Conservation (phyloP, 2,329 filamentous ascomycete species). For the Botrytis fabae region DNA sequence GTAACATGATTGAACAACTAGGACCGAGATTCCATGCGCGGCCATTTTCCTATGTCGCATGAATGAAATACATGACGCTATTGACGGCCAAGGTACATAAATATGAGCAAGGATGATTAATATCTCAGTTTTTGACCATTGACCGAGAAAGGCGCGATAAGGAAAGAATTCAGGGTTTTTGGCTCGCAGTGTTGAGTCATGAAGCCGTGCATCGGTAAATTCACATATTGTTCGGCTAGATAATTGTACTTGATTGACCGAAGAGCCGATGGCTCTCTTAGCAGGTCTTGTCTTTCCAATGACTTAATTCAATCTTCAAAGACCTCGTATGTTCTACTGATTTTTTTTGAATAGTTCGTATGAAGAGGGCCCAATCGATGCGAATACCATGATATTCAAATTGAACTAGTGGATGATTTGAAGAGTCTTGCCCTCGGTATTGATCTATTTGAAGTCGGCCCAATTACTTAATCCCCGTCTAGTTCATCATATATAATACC, state of each 20-base stretch:
- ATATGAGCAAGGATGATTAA: conserved; percentile 11
- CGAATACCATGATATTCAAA: conserved; percentile 12
- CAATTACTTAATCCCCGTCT: conserved; percentile 18
- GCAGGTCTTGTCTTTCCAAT: conserved; percentile 11
- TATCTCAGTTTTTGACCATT: background rate
- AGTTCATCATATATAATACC: conserved; percentile 5
- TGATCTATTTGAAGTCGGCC: conserved; percentile 4
- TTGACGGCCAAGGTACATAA: conserved; percentile 7
- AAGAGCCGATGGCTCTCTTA: conserved; percentile 13
- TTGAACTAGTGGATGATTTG: background rate
- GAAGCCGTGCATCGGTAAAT: background rate
- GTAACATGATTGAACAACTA: background rate
- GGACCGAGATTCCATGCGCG: background rate
- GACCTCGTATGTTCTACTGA: background rate
- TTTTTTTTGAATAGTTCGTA: background rate
- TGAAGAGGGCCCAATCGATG: conserved; percentile 5
- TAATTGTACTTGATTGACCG: background rate
- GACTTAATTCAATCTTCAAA: background rate
- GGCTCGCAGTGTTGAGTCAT: background rate
- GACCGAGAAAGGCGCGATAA: conserved; percentile 17
- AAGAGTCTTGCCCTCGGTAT: conserved; percentile 2
- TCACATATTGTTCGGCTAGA: background rate
- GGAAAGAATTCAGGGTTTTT: background rate
- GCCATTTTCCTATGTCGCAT: background rate
- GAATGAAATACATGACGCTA: conserved; percentile 7